These are phyloP conservation scores for Phoma sp. DNA, from an alignment of 2,329 filamentous ascomycete species.

Conservation along the genomic window DNA sequence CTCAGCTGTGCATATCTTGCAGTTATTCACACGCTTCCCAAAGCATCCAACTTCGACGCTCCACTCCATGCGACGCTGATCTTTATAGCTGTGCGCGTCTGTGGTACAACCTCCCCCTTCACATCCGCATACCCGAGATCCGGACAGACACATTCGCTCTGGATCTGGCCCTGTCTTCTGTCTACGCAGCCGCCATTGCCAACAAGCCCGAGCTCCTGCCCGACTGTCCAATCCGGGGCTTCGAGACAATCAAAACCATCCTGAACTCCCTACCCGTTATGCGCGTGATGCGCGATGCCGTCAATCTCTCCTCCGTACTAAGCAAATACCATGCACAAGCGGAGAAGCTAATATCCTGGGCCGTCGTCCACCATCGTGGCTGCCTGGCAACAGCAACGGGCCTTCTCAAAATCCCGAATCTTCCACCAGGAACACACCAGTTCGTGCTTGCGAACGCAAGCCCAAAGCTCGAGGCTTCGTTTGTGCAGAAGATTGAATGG, in stretches of 20 bases:
- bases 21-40: constrained; percentile 22
- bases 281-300: constrained; percentile 22
- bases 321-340: constrained; percentile 25
- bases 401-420: constrained; percentile 32
- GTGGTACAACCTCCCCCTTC: constrained; percentile 33
- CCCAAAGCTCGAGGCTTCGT: constrained; percentile 33
- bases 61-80: constrained; percentile 27
- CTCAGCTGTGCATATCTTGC: constrained; percentile 34
- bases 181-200: constrained; percentile 35
- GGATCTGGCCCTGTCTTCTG: constrained; percentile 35
- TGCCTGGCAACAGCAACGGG: constrained; percentile 37
- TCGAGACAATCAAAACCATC: constrained; percentile 20
- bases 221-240: constrained; percentile 30
- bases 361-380: constrained; percentile 37
- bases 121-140: constrained; percentile 41
- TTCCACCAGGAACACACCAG: constrained; percentile 39
- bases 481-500: constrained; percentile 18
- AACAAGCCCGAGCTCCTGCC: constrained; percentile 33
- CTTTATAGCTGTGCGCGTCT: constrained; percentile 24
- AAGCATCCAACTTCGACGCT: constrained; percentile 26
- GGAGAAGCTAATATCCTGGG: constrained; percentile 38
- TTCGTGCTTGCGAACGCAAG: constrained; percentile 41
- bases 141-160: constrained; percentile 36
- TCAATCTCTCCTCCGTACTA: constrained; percentile 24
- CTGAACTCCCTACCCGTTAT: constrained; percentile 38